phyloP scores from a whole-genome alignment of 306 rosid species.

The barrel medic (Medicago truncatula) region DNA sequence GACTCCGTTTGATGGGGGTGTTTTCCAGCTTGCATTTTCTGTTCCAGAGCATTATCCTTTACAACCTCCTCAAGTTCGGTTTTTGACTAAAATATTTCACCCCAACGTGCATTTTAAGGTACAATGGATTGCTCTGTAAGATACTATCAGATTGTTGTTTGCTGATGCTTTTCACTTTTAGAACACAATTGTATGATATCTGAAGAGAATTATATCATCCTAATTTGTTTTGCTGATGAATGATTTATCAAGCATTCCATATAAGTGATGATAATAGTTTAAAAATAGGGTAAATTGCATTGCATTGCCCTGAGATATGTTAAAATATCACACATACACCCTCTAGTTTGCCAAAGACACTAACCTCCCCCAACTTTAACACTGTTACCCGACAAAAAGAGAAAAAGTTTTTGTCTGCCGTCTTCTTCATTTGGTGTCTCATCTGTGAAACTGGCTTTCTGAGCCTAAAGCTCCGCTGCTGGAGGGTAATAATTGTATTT shows the following conservation, averaged over 20 bases:
- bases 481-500: too few species aligned
- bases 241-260: conserved; percentile 13
- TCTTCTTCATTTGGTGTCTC: too few species aligned
- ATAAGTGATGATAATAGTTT: conserved; percentile 7
- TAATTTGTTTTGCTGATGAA: conserved; percentile 21
- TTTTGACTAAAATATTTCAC: conserved; percentile 94
- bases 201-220: background rate
- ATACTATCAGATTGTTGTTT: background rate
- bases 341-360: background rate
- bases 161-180: conserved; percentile 14
- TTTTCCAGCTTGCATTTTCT: conserved; percentile 92
- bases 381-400: background rate
- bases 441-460: too few species aligned
- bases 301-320: background rate
- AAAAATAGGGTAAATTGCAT: background rate
- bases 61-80: conserved; percentile 99
- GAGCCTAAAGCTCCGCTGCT: too few species aligned
- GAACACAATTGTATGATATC: background rate
- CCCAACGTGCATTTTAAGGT: conserved; percentile 99
- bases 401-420: too few species aligned
- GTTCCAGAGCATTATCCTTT: conserved; percentile 95
- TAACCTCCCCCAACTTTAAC: background rate
- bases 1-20: conserved; percentile 96
- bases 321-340: background rate
- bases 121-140: conserved; percentile 22